Evolutionary conservation across 169 alveolate genomes (phyloP).

Genomic region (Plasmodium berghei): DNA sequence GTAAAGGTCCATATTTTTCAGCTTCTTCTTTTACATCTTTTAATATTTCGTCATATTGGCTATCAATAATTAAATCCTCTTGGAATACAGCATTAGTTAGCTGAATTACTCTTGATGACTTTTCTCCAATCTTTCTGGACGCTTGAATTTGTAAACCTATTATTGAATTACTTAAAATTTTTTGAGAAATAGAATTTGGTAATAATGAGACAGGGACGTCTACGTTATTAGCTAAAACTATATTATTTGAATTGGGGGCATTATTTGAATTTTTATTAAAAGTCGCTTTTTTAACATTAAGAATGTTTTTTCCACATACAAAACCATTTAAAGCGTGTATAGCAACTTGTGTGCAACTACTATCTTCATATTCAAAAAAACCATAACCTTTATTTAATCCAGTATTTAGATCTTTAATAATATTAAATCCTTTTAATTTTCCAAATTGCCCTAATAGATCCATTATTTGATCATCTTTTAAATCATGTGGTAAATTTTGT

Average conservation of each 20-base stretch:
- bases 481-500: slow-evolving; percentile 89
- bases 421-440: slow-evolving; percentile 81
- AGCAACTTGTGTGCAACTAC: slow-evolving; percentile 88
- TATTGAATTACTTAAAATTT: slow-evolving; percentile 87
- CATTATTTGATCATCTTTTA: slow-evolving; percentile 86
- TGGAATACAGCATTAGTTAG: slow-evolving; percentile 89
- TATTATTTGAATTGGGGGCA: slow-evolving; percentile 45
- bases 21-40: slow-evolving; percentile 89
- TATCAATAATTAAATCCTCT: slow-evolving; percentile 88
- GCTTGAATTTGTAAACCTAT: slow-evolving; percentile 89
- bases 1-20: slow-evolving; percentile 89
- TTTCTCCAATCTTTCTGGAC: slow-evolving; percentile 87
- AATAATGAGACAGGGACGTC: slow-evolving; percentile 87
- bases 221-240: slow-evolving; percentile 76
- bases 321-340: slow-evolving; percentile 85
- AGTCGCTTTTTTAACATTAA: slow-evolving; percentile 79
- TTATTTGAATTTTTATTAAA: slow-evolving; percentile 78
- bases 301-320: slow-evolving; percentile 79
- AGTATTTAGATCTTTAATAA: slow-evolving; percentile 87
- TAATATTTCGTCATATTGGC: slow-evolving; percentile 85
- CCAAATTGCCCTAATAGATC: slow-evolving; percentile 88
- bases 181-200: slow-evolving; percentile 89
- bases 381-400: slow-evolving; percentile 91
- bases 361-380: slow-evolving; percentile 90
- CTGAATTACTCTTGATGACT: slow-evolving; percentile 90